These are phyloP conservation scores for Cucurbita moschata DNA, from an alignment of 306 rosid genomes.

Conservation along the genomic window DNA sequence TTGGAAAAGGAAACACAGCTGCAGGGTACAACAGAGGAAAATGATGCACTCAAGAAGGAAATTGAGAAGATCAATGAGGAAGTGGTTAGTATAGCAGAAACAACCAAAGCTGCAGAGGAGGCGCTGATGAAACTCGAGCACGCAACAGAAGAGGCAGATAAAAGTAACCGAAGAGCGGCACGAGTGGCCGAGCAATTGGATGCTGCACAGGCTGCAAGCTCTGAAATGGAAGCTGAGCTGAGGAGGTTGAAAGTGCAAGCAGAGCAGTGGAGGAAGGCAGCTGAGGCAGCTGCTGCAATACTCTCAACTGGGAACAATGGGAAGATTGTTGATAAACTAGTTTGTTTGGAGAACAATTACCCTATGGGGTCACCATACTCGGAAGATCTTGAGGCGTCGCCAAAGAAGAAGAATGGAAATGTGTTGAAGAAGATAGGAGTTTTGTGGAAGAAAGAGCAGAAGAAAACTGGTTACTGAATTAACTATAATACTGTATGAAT, in stretches of 20 bases:
- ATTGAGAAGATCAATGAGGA: slow-evolving; percentile 21
- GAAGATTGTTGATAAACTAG: slow-evolving; percentile 37
- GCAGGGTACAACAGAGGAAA: slow-evolving; percentile 42
- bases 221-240: slow-evolving; percentile 75
- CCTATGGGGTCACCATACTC: slow-evolving; percentile 54
- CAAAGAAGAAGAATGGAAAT: slow-evolving; percentile 78
- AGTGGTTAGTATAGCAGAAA: slow-evolving; percentile 28
- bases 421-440: slow-evolving; percentile 92
- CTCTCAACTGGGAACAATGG: slow-evolving; percentile 58
- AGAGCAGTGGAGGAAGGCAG: slow-evolving; percentile 96
- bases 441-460: slow-evolving; percentile 79
- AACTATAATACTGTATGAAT: background rate
- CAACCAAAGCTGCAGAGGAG: slow-evolving; percentile 54
- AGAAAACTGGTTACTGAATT: slow-evolving; percentile 6
- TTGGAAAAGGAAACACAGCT: slow-evolving; percentile 47
- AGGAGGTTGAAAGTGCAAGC: slow-evolving; percentile 81
- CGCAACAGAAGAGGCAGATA: slow-evolving; percentile 52
- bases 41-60: slow-evolving; percentile 36
- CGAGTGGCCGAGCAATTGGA: slow-evolving; percentile 76
- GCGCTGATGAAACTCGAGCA: slow-evolving; percentile 45
- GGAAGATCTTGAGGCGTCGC: slow-evolving; percentile 70
- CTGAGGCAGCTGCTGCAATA: slow-evolving; percentile 84
- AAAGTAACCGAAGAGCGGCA: slow-evolving; percentile 32
- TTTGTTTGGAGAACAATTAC: slow-evolving; percentile 43
- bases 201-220: slow-evolving; percentile 53